Evolutionary conservation across 331 rosid genomes (phyloP).

Genomic region (Rhamnella rubrinervis): DNA sequence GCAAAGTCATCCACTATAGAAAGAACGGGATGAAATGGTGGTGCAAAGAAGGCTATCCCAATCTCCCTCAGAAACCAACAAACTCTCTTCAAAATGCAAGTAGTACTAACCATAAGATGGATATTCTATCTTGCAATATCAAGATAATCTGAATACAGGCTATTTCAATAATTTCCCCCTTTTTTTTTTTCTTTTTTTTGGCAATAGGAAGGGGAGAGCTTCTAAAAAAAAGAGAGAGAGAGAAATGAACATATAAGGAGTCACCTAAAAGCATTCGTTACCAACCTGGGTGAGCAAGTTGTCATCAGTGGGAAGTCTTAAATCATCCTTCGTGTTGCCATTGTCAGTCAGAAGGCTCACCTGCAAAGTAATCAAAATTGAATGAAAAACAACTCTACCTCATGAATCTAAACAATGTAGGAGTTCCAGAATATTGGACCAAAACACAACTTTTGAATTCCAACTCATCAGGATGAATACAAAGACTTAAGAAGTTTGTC

Average conservation of each 20-base stretch:
- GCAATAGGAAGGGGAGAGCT: neutral
- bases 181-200: neutral
- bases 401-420: neutral
- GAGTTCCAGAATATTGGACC: neutral
- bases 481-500: neutral
- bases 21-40: too few relatives aligned
- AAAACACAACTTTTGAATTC: neutral
- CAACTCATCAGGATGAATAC: neutral
- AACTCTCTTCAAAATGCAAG: too few relatives aligned
- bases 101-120: too few relatives aligned
- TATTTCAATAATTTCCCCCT: neutral
- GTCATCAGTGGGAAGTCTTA: conserved; percentile 38
- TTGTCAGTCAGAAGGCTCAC: conserved; percentile 37
- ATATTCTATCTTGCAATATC: too few relatives aligned
- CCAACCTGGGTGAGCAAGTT: conserved; percentile 31
- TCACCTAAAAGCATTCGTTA: neutral
- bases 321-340: conserved; percentile 34
- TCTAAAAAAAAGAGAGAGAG: too few relatives aligned
- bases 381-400: neutral
- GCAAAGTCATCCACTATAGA: too few relatives aligned
- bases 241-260: neutral
- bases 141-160: too few relatives aligned
- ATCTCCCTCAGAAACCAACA: too few relatives aligned
- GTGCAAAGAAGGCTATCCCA: too few relatives aligned
- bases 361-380: conserved; percentile 2